Base-by-base conservation (phyloP, 2,329 filamentous ascomycete species). In the Xylariaceae sp. region DNA sequence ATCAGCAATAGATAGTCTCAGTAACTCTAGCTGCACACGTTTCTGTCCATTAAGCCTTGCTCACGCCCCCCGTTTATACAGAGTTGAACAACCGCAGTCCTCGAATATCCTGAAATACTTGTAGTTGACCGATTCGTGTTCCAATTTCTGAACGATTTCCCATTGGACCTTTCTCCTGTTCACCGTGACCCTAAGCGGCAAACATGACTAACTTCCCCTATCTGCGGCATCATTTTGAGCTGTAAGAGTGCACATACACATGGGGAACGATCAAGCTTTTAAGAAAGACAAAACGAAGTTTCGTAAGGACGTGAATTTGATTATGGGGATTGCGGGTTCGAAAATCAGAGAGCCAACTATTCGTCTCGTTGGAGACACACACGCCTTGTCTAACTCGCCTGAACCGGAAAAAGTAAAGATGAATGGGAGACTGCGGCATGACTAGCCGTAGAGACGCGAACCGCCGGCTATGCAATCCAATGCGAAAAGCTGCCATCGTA, bases 31-130 rank as follows among this genome's bases (percentile, higher is more conserved):
- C 28, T 59, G n/a, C 52, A 11, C 46, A 59, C 56, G 24, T 33
- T 47, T 47, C 4, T 51, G 34, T 41, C 51, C 29, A 56, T 59
- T 56, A 59, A 51, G 6, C 29, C 29, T 14, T 21, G 11, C 11
- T 26, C 37, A n/a, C 29, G 24, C 23, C 19, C 21, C 11, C 4
- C 16, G 16, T n/a, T 19, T n/a, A 17, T 39, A 14, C 7, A 14
- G 2, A 26, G 16, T 33, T 6, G 28, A 31, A 55, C 28, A 39
- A 29, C 2, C 21, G 17, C 21, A 12, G 28, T 9, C 24, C 11
- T 37, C 12, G 17, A 47, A 33, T 6, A 16, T 41, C 12, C 34
- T 48, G 19, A 41, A 33, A 53, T 29, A 33, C 36, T 31, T 44
- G 28, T 29, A 37, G 14, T 24, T 41, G 23, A 26, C 23, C 23